Conservation (phyloP, 371 early-diverging fungal species). For the Encephalitozoon cuniculi region DNA sequence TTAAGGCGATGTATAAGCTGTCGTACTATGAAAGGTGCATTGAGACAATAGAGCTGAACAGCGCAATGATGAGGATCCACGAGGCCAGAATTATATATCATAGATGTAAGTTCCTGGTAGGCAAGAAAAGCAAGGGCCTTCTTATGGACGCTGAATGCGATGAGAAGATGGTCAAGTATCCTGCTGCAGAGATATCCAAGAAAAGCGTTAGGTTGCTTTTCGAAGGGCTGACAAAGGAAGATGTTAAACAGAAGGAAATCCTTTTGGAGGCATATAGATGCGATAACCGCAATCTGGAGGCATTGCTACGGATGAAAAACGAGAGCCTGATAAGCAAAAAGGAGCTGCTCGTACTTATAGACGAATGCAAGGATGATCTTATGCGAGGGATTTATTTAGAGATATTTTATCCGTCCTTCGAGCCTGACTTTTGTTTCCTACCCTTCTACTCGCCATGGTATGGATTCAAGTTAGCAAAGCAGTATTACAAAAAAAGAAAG, state of each 20-base stretch:
- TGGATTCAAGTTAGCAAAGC: not conserved
- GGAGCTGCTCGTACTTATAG: constrained; percentile 3
- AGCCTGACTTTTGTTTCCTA: not conserved
- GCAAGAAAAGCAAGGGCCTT: constrained; percentile 1
- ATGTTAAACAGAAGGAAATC: constrained; percentile 18
- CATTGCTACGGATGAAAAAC: constrained; percentile 16
- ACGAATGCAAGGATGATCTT: not conserved
- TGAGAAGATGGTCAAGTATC: not conserved
- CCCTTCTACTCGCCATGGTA: constrained; percentile 20
- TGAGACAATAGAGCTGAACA: constrained; percentile 7
- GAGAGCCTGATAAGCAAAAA: not conserved
- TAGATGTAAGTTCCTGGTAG: not conserved
- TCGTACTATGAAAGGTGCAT: constrained; percentile 6
- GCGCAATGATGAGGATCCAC: not conserved
- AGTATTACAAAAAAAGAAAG: not conserved
- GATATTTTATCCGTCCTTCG: not conserved
- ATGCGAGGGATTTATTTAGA: not conserved
- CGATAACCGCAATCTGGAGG: constrained; percentile 24
- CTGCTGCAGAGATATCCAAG: not conserved
- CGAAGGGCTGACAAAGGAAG: constrained; percentile 11
- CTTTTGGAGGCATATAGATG: constrained; percentile 17
- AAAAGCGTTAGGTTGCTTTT: constrained; percentile 10
- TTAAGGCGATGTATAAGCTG: not conserved
- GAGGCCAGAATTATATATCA: constrained; percentile 11
- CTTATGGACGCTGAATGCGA: not conserved